Conservation (phyloP, 78 protist genomes). For the Dictyostelium citrinum region DNA sequence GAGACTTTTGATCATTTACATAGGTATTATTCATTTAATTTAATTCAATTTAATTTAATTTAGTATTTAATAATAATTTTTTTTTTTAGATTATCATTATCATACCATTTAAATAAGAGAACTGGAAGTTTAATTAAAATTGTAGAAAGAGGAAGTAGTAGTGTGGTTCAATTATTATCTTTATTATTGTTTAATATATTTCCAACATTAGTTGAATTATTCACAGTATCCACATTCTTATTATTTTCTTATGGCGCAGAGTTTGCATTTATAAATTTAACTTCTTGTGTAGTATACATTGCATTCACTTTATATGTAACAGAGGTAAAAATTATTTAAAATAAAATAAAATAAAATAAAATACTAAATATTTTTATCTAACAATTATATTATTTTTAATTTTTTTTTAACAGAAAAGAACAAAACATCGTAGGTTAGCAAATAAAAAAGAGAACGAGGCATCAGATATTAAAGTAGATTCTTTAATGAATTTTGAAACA, state of each 20-base stretch:
- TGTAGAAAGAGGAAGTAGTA: slow-evolving; percentile 94
- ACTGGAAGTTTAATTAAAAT: slow-evolving; percentile 89
- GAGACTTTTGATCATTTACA: slow-evolving; percentile 74
- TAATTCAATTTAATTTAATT: slow-evolving; percentile 85
- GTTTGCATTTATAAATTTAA: slow-evolving; percentile 65
- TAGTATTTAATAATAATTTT: not conserved
- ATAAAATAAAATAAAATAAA: not conserved
- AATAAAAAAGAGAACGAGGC: slow-evolving; percentile 83
- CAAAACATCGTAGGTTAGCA: slow-evolving; percentile 84
- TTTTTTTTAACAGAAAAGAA: slow-evolving; percentile 45
- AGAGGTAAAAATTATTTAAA: not conserved
- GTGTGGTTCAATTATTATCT: slow-evolving; percentile 74
- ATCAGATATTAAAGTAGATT: slow-evolving; percentile 57
- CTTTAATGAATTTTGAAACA: slow-evolving; percentile 84
- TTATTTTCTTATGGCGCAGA: slow-evolving; percentile 49
- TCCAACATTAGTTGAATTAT: slow-evolving; percentile 92
- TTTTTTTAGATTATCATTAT: slow-evolving; percentile 67
- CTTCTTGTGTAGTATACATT: slow-evolving; percentile 82
- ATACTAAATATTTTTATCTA: not conserved
- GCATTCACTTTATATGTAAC: slow-evolving; percentile 87
- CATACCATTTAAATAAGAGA: slow-evolving; percentile 89
- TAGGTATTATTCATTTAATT: slow-evolving; percentile 76
- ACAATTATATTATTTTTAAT: not conserved
- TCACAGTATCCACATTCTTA: slow-evolving; percentile 84
- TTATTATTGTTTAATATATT: slow-evolving; percentile 87